Percentiles rank a stretch among this genome's conserved stretches.
Evolutionary conservation across 441 rosid species (phyloP).

Genomic region (Macaranga tanarius): DNA sequence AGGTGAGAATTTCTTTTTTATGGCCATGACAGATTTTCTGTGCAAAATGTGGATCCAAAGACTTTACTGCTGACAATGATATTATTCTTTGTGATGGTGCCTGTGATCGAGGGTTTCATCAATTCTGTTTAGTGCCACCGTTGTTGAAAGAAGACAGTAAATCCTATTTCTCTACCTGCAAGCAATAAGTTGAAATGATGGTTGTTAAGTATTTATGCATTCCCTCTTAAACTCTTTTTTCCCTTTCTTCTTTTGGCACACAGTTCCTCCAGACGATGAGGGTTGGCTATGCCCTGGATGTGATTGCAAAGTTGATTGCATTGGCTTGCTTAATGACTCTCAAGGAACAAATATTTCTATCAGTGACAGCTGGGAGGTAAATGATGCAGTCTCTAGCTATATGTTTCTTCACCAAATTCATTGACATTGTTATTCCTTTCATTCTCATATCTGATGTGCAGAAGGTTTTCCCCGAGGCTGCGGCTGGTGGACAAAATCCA

Average conservation of each 20-base stretch:
- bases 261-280: conserved; percentile 97
- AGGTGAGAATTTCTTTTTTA: conserved; percentile 29
- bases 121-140: conserved; percentile 84
- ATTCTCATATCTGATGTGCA: conserved; percentile 35
- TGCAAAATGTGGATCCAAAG: conserved; percentile 94
- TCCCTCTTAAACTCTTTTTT: conserved; percentile 16
- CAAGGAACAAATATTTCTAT: conserved; percentile 67
- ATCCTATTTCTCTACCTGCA: conserved; percentile 33
- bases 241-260: conserved; percentile 20
- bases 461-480: conserved; percentile 93
- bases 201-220: conserved; percentile 13
- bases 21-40: conserved; percentile 96
- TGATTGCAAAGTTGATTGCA: conserved; percentile 84
- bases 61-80: conserved; percentile 74
- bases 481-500: conserved; percentile 48
- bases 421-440: conserved; percentile 20
- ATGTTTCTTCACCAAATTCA: conserved; percentile 8
- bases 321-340: conserved; percentile 66
- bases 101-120: conserved; percentile 96
- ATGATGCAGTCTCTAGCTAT: conserved; percentile 9
- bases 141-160: conserved; percentile 87
- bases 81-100: conserved; percentile 96
- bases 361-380: conserved; percentile 86
- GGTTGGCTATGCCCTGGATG: conserved; percentile 98
- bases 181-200: conserved; percentile 14